Evolutionary conservation across 495 filamentous ascomycete genomes (phyloP).

Genomic region (Penicillium simplicissimum): DNA sequence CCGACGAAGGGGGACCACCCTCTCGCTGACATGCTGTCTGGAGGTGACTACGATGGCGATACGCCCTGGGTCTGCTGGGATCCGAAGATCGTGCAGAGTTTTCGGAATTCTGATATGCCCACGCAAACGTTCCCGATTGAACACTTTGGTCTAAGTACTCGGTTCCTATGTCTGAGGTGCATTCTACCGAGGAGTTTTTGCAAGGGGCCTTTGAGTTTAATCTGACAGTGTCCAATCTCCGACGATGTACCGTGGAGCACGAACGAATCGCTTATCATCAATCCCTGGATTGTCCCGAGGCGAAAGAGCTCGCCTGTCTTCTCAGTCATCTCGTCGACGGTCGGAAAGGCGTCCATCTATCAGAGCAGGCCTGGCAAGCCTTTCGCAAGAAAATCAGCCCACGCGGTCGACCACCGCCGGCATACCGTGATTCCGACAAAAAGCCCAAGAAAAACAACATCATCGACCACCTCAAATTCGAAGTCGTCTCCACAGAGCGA

Average conservation of each 20-base stretch:
- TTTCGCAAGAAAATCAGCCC: constrained; percentile 48
- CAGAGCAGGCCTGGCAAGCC: constrained; percentile 52
- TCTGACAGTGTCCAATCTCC: constrained; percentile 64
- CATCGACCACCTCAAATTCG: constrained; percentile 73
- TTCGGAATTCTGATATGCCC: constrained; percentile 67
- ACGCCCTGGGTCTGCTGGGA: constrained; percentile 93
- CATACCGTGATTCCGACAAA: constrained; percentile 45
- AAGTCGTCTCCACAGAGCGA: constrained; percentile 54
- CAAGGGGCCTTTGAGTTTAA: constrained; percentile 63
- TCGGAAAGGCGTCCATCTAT: constrained; percentile 68
- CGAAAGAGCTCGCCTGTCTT: constrained; percentile 64
- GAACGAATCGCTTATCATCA: constrained; percentile 69
- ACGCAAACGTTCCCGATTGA: constrained; percentile 40
- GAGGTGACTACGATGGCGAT: constrained; percentile 95
- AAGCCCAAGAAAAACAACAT: constrained; percentile 50
- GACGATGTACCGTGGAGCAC: constrained; percentile 73
- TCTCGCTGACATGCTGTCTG: constrained; percentile 79
- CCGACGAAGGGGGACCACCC: constrained; percentile 66
- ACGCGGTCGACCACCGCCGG: constrained; percentile 29
- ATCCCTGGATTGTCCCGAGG: constrained; percentile 53
- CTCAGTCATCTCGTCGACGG: constrained; percentile 81
- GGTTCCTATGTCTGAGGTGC: constrained; percentile 37
- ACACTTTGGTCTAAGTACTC: constrained; percentile 59
- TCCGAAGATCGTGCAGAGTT: constrained; percentile 67
- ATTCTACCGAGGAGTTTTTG: constrained; percentile 49